These are phyloP conservation scores for Sarocladiaceae sp. DNA, from an alignment of 2,329 filamentous ascomycete genomes.

Conservation along the genomic window DNA sequence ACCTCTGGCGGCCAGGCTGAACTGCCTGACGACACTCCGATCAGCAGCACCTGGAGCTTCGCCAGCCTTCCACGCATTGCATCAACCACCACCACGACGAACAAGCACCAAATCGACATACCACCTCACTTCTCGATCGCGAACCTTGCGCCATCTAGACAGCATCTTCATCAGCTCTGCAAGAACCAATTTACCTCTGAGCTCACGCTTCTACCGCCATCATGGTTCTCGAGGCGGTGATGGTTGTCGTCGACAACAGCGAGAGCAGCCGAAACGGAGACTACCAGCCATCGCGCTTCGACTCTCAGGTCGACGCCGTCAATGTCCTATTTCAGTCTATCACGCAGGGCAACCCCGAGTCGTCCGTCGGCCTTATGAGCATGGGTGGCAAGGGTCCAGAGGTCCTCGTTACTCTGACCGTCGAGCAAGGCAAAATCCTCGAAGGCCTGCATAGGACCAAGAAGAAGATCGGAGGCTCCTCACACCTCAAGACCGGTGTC, in stretches of 20 bases:
- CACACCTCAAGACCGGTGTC: constrained; percentile 87
- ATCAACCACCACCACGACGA: constrained; percentile 10
- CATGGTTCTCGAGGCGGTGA: constrained; percentile 98
- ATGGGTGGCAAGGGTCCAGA: constrained; percentile 98
- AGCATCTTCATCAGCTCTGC: too few species aligned
- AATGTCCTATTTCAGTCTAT: constrained; percentile 94
- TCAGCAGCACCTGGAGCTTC: constrained; percentile 18
- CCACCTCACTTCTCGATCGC: too few species aligned
- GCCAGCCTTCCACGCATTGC: constrained; percentile 17
- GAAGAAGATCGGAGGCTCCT: constrained; percentile 82
- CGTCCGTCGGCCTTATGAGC: constrained; percentile 95
- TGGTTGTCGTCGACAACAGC: constrained; percentile 99
- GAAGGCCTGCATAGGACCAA: constrained; percentile 84
- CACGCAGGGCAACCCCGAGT: constrained; percentile 92
- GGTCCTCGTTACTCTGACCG: constrained; percentile 92
- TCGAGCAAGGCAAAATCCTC: constrained; percentile 91
- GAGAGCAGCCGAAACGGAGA: constrained; percentile 98
- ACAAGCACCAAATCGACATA: background rate
- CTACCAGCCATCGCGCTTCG: constrained; percentile 83
- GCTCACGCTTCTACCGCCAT: constrained; percentile 40
- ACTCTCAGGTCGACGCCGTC: constrained; percentile 91
- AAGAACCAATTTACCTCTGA: background rate
- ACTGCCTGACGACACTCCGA: constrained; percentile 38
- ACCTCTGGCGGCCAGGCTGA: constrained; percentile 31
- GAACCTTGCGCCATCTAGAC: too few species aligned